Percentiles rank a stretch among this genome's conserved stretches.
Evolutionary conservation across 2,329 filamentous ascomycete species (phyloP).

Genomic region (Aureobasidium namibiae): DNA sequence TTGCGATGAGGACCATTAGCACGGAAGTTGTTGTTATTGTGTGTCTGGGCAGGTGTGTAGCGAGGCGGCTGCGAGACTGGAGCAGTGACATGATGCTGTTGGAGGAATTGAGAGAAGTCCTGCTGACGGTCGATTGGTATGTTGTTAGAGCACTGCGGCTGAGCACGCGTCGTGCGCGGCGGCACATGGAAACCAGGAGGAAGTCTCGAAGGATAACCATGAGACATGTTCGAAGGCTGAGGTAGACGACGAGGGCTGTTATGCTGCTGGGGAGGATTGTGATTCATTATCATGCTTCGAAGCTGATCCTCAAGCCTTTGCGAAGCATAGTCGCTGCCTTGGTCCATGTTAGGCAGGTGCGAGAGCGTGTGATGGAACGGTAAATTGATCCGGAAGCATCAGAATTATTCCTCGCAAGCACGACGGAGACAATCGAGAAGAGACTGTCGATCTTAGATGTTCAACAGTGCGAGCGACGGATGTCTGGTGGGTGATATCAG

Average conservation of each 20-base stretch:
- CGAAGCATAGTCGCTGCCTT: not conserved
- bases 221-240: not conserved
- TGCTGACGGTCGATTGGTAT: conserved; percentile 6
- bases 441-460: not conserved
- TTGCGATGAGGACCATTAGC: not conserved
- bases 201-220: not conserved
- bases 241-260: conserved; percentile 17
- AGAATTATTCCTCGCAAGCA: not conserved
- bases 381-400: not conserved
- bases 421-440: not conserved
- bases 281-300: conserved; percentile 55
- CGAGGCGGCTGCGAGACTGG: not conserved
- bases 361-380: not conserved
- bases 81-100: conserved; percentile 1
- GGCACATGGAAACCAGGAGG: not conserved
- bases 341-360: conserved; percentile 14
- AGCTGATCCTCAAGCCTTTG: conserved; percentile 48
- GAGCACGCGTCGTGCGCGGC: not conserved
- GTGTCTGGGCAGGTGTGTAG: not conserved
- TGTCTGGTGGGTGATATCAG: not conserved
- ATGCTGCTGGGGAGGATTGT: conserved; percentile 24
- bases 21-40: not conserved
- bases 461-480: not conserved
- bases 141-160: not conserved
- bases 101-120: conserved; percentile 8